Base-by-base conservation (phyloP, 306 rosid genomes). In the Geum urbanum region DNA sequence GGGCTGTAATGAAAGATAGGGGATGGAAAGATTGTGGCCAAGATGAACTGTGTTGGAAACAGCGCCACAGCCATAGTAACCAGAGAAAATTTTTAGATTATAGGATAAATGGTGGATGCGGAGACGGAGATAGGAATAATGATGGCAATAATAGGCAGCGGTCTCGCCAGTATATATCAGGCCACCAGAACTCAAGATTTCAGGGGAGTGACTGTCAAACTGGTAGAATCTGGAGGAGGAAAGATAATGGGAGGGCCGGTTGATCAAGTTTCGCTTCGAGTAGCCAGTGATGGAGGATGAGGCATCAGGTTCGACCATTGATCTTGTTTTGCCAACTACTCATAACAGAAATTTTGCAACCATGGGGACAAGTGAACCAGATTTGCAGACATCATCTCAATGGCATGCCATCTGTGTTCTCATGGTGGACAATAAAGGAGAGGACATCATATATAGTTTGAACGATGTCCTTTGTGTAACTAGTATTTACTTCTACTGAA, bases 221-320 rank as follows among this genome's bases (percentile, higher is more conserved):
- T 6, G 80, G 70, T 54, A 67, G 74, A 51, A 22, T 66, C 75
- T 74, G 84, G 89, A 77, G 81, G 71, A 73, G 83, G 73, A 87
- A 63, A 37, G 74, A 69, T 60, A 67, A 81, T 37, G 80, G 66
- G 82, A 79, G 85, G 81, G 75, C 72, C 61, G 44, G 70, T 69
- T 87, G 85, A 79, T 75, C 72, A 61, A 11, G 65, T 69, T 87
- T 82, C 51, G 67, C 46, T 51, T 24, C 46, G 75, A 68, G 75
- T 76, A 79, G 72, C 62, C 57, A 16, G 52, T 65, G 67, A 46
- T 4, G 5, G 46, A 57, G 67, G 59, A 76, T 27, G 19, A 60
- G 55, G 61, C 60, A 64, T 71, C 18, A 3, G 56, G 50, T 54
- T 51, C 20, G 40, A 68, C 68, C 63, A 56, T n/a, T 18, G 47